phyloP scores from a whole-genome alignment of 164 flowering plant species.

The Aristolochia fimbriata region DNA sequence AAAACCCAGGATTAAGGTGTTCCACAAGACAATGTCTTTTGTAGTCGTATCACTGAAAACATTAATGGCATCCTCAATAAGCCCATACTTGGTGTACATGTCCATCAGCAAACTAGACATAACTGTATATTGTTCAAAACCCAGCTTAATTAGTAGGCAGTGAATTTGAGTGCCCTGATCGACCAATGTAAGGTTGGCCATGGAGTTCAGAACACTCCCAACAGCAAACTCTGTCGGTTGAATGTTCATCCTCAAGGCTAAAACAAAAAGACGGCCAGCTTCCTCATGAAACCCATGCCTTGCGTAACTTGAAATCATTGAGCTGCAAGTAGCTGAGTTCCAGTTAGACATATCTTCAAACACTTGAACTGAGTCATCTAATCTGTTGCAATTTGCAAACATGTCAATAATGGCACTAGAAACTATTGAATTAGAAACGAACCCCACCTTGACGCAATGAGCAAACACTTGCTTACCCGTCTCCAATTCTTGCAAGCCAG shows the following conservation, averaged over 20 bases:
- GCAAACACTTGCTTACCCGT: slow-evolving; percentile 54
- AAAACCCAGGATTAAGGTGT: slow-evolving; percentile 46
- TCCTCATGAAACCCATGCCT: slow-evolving; percentile 26
- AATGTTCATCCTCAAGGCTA: slow-evolving; percentile 24
- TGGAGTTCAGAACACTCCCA: slow-evolving; percentile 33
- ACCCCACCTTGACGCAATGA: slow-evolving; percentile 41
- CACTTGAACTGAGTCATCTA: slow-evolving; percentile 39
- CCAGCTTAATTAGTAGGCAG: slow-evolving; percentile 38
- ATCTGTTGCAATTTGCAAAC: slow-evolving; percentile 65
- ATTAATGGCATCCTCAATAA: slow-evolving; percentile 25
- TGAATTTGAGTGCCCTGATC: slow-evolving; percentile 50
- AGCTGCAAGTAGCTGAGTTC: slow-evolving; percentile 43
- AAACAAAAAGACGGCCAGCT: slow-evolving; percentile 33
- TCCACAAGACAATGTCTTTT: slow-evolving; percentile 57
- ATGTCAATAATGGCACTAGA: slow-evolving; percentile 62
- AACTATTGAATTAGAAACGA: slow-evolving; percentile 45
- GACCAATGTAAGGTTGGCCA: slow-evolving; percentile 17
- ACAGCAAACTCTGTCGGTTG: slow-evolving; percentile 47
- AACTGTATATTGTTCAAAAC: slow-evolving; percentile 31
- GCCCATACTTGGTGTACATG: slow-evolving; percentile 45
- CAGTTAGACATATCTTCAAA: slow-evolving; percentile 31
- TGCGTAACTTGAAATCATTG: slow-evolving; percentile 52
- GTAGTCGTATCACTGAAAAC: slow-evolving; percentile 25
- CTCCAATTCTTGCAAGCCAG: slow-evolving; percentile 31
- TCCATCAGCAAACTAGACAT: slow-evolving; percentile 51